Base-by-base conservation (phyloP, 2,329 filamentous ascomycete genomes). In the Beauveria asiatica region DNA sequence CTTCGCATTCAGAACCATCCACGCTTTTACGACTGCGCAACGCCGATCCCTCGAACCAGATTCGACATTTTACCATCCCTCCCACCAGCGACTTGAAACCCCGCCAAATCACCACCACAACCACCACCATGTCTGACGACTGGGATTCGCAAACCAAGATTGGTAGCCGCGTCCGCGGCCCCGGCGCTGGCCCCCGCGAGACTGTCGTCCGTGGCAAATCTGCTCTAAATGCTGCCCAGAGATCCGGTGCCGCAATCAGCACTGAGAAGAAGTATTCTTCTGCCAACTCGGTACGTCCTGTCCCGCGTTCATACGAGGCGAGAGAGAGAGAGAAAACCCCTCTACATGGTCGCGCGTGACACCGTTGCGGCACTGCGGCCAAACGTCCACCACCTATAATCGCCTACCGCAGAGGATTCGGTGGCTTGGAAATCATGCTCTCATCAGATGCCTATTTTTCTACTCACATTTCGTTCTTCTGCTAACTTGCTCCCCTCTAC, bases 101-200 rank as follows among this genome's bases (percentile, higher is more conserved):
- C 60, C 60, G 57, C 54, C 45, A 62, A 67, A 65, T 13, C 33
- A 11, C 41, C 23, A 48, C 42, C 62, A 51, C 86, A 86, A 33
- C 33, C 11, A 37, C 33, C 5, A 37, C 70, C 57, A 85, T 88
- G 83, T 74, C 77, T 68, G 75, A 73, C 57, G 91, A 96, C 70
- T 97, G 93, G 92, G 89, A 96, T 69, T 76, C 78, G 67, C 85
- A 89, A 68, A 96, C 92, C 78, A 96, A 94, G 83, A 97, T 99
- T 72, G 94, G 94, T 71, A 90, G 85, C 84, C 93, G 89, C 78
- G 83, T 83, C 71, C 85, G 86, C 70, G 83, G 84, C 65, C 83
- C 86, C 66, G 88, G 87, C 68, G 82, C 76, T 61, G 75, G 73
- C 59, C 79, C 84, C 67, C 89, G 90, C 67, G 92, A 97, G 82